These are phyloP conservation scores for Hebeloma cylindrosporum DNA, from an alignment of 768 basidiomycete genomes.

Conservation along the genomic window DNA sequence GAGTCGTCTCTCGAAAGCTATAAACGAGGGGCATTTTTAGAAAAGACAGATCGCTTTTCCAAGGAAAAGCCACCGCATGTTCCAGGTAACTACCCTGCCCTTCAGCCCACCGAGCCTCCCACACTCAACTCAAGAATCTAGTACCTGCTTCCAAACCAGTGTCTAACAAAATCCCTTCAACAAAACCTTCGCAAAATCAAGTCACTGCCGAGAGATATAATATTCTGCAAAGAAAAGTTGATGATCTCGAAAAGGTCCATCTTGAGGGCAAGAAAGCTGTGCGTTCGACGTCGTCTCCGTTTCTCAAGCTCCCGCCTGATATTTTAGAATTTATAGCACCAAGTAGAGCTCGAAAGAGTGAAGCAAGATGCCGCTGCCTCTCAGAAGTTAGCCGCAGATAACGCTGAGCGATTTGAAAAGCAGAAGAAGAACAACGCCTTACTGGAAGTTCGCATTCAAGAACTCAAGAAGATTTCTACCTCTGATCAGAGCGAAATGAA, in stretches of 20 bases:
- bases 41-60: slow-evolving; percentile 53
- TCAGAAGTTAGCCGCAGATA: slow-evolving; percentile 49
- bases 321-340: slow-evolving; percentile 62
- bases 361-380: slow-evolving; percentile 54
- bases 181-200: slow-evolving; percentile 19
- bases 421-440: slow-evolving; percentile 60
- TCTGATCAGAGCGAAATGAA: slow-evolving; percentile 63
- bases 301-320: background rate
- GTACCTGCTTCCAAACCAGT: slow-evolving; percentile 6
- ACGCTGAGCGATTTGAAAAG: slow-evolving; percentile 55
- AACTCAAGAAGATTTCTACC: slow-evolving; percentile 50
- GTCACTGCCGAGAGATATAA: slow-evolving; percentile 49
- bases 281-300: slow-evolving; percentile 21
- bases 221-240: slow-evolving; percentile 59
- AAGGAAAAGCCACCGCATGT: slow-evolving; percentile 42
- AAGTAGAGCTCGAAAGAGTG: slow-evolving; percentile 55
- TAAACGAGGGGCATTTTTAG: slow-evolving; percentile 59
- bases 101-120: no score
- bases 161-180: slow-evolving; percentile 25
- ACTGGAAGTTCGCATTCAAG: slow-evolving; percentile 60
- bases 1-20: slow-evolving; percentile 50
- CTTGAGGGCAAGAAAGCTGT: slow-evolving; percentile 67
- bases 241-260: slow-evolving; percentile 63
- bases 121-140: background rate
- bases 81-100: slow-evolving; percentile 47